These are phyloP conservation scores for Astrephomene gubernaculifera DNA, from an alignment of 139 green algal species.

Conservation along the genomic window DNA sequence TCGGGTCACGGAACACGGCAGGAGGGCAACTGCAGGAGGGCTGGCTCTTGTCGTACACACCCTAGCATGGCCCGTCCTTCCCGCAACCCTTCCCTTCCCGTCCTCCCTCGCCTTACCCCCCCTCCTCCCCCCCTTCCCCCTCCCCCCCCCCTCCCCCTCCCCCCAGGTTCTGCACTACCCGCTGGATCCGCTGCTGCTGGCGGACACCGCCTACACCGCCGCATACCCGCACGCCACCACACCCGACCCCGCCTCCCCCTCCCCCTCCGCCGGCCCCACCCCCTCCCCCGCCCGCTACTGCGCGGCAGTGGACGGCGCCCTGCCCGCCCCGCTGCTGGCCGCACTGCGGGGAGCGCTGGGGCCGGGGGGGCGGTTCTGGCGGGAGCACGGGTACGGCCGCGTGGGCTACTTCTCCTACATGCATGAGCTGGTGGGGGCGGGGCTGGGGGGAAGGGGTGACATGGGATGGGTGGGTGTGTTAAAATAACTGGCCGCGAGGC, in stretches of 20 bases:
- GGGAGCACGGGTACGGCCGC: constrained; percentile 51
- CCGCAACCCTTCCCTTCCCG: background rate
- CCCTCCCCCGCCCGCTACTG: background rate
- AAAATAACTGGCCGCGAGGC: too few relatives aligned
- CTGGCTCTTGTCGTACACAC: too few relatives aligned
- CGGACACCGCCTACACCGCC: too few relatives aligned
- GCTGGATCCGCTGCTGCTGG: constrained; percentile 1
- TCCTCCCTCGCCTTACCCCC: background rate
- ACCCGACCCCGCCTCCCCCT: background rate
- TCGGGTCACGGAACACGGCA: too few relatives aligned
- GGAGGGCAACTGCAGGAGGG: too few relatives aligned
- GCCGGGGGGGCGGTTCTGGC: constrained; percentile 48
- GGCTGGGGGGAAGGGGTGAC: too few relatives aligned
- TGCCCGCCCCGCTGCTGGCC: constrained; percentile 41
- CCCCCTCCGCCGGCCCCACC: background rate
- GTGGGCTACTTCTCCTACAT: constrained; percentile 66
- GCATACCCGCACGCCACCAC: background rate
- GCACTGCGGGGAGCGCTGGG: constrained; percentile 49
- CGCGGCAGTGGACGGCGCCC: constrained; percentile 41
- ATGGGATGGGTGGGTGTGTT: background rate
- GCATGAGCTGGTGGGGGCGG: constrained; percentile 54
- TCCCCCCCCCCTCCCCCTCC: background rate
- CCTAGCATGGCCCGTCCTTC: too few relatives aligned
- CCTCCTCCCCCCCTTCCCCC: background rate
- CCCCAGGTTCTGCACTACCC: constrained; percentile 40